Conservation (phyloP, 495 filamentous ascomycete genomes). For the Penicillium bialowiezense region DNA sequence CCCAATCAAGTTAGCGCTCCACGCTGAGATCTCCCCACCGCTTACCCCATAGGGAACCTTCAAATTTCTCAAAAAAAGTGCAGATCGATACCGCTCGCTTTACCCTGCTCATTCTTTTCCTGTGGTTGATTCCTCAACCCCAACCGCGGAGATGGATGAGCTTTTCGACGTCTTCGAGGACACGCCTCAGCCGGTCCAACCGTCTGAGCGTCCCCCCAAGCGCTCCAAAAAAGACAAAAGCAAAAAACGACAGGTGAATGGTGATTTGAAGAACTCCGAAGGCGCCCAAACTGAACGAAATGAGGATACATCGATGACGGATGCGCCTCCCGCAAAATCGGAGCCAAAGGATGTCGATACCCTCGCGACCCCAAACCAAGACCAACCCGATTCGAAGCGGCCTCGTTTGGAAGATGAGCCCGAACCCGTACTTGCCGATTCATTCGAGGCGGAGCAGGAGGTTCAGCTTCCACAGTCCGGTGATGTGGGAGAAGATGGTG, state of each 20-base stretch:
- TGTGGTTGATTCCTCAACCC: constrained; percentile 12
- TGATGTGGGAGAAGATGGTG: constrained; percentile 72
- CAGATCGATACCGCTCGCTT: constrained; percentile 2
- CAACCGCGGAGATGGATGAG: constrained; percentile 61
- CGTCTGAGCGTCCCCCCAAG: constrained; percentile 26
- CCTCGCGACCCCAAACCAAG: constrained; percentile 17
- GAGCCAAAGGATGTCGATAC: constrained; percentile 18
- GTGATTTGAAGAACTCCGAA: constrained; percentile 58
- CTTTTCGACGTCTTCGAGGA: constrained; percentile 84
- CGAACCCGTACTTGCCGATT: constrained; percentile 84
- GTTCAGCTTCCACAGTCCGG: constrained; percentile 78
- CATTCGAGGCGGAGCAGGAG: constrained; percentile 94
- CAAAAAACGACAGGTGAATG: constrained; percentile 83
- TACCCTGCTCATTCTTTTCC: constrained; percentile 6
- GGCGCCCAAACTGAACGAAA: constrained; percentile 43
- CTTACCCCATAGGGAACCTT: constrained; percentile 26
- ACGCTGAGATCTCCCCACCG: constrained; percentile 17
- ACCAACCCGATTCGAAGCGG: constrained; percentile 65
- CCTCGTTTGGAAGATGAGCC: constrained; percentile 68
- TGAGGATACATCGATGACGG: constrained; percentile 40
- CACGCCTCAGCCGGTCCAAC: constrained; percentile 44
- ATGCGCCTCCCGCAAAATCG: constrained; percentile 30
- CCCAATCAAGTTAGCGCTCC: constrained; percentile 11
- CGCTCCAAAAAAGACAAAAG: constrained; percentile 58
- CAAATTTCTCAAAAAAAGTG: constrained; percentile 36